Base-by-base conservation (phyloP, 1,284 basidiomycete genomes). In the Singerocomus rubriflavus region DNA sequence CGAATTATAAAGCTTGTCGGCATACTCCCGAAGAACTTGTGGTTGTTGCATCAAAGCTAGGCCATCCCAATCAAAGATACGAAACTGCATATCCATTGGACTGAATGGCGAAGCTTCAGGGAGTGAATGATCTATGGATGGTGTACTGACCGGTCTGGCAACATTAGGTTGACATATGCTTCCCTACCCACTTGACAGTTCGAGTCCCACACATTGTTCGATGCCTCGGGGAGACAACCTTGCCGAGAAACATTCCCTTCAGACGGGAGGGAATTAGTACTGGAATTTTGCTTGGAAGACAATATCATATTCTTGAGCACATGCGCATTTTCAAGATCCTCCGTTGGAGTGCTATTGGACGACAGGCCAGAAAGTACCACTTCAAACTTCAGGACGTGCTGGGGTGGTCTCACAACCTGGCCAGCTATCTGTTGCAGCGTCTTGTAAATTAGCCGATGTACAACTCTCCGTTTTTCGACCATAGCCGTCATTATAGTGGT, bases 381-480 rank as follows among this genome's bases (percentile, higher is more conserved):
- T 57, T 78, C 76, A 38, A 72, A 70, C 42, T 67, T 71, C 29
- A 77, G 54, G 36, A 69, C 50, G 26, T 62, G 56, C 3, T 53
- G 57, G 17, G 50, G 55, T 31, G 46, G 45, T n/a, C 40, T 38
- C 21, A 45, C 45, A 47, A 14, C 35, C 11, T 58, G 49, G 30
- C 40, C 50, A 51, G 34, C 30, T 29, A 38, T 38, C 27, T 55
- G 57, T 12, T 62, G 53, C 30, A 73, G 50, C 11, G 73, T 71
- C 53, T 69, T 75, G 62, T 88, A 89, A 41, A 81, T 61, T 27
- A 88, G 64, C 29, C 84, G 79, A 56, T 80, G 80, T 11, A 82
- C 48, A 43, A 74, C 54, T 46, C 60, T 71, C 53, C 75, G 75
- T 52, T 71, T 60, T 17, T 59, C 50, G 8, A 72, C 73, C 9